A percentile compares a stretch with the other conserved stretches of the same genome.
phyloP scores from a whole-genome alignment of 345 rosid genomes.

The Turritis glabra region DNA sequence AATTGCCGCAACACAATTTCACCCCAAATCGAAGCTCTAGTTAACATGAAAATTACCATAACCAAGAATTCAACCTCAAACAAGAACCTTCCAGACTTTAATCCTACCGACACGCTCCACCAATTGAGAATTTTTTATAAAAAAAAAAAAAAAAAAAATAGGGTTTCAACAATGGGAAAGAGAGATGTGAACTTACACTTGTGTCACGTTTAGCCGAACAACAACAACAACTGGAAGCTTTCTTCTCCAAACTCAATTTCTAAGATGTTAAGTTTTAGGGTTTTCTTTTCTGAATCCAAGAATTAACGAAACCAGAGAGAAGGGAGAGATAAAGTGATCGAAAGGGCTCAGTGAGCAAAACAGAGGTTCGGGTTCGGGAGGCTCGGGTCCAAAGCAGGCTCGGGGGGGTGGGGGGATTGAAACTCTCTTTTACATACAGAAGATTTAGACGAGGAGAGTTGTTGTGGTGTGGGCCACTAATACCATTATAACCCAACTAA shows the following conservation, averaged over 20 bases:
- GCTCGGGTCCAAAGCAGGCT: constrained; percentile 35
- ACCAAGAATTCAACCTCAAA: constrained; percentile 11
- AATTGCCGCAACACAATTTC: constrained; percentile 14
- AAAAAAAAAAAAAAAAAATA: constrained; percentile 30
- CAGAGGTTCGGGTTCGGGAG: constrained; percentile 45
- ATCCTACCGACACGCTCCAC: constrained; percentile 2
- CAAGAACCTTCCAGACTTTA: background rate
- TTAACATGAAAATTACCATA: background rate
- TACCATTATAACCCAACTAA: no score
- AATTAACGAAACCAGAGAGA: constrained; percentile 36
- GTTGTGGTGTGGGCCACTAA: background rate
- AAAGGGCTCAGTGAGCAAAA: constrained; percentile 51
- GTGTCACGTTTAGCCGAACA: constrained; percentile 25
- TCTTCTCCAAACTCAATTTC: constrained; percentile 27
- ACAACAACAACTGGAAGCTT: constrained; percentile 7
- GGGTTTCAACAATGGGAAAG: constrained; percentile 43
- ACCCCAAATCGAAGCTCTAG: constrained; percentile 24
- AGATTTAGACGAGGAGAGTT: constrained; percentile 19
- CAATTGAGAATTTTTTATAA: background rate
- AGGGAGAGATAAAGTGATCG: constrained; percentile 48
- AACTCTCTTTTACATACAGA: background rate
- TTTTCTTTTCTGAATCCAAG: constrained; percentile 37
- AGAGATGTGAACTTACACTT: constrained; percentile 42
- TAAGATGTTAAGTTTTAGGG: constrained; percentile 44
- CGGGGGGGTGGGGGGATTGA: background rate